phyloP scores from a whole-genome alignment of 1,284 basidiomycete genomes.

The Naganishia sp. region DNA sequence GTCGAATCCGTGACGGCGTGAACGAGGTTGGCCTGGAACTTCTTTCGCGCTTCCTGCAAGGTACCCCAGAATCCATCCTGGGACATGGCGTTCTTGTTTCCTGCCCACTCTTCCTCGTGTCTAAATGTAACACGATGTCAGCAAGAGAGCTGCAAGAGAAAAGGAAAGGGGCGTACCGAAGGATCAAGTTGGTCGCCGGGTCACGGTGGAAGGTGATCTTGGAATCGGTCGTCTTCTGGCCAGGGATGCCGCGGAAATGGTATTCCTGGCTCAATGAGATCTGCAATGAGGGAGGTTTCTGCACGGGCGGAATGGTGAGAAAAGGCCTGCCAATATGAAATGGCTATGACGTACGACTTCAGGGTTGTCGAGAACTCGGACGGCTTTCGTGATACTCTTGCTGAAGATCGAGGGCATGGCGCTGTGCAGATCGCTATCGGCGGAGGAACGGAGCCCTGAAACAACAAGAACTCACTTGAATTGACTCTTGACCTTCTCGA shows the following conservation, averaged over 20 bases:
- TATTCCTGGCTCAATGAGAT: constrained; percentile 44
- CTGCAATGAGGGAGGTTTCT: constrained; percentile 47
- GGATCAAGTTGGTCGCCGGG: constrained; percentile 41
- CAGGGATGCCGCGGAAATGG: constrained; percentile 37
- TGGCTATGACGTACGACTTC: constrained; percentile 38
- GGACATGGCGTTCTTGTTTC: constrained; percentile 42
- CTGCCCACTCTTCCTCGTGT: constrained; percentile 48
- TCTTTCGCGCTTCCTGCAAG: constrained; percentile 45
- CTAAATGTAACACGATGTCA: constrained; percentile 29
- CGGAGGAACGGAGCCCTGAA: neutral
- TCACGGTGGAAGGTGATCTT: constrained; percentile 46
- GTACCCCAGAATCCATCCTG: constrained; percentile 46
- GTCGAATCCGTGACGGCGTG: constrained; percentile 39
- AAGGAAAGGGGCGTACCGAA: constrained; percentile 34
- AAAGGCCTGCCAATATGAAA: neutral
- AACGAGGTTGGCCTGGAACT: constrained; percentile 40
- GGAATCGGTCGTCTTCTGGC: constrained; percentile 42
- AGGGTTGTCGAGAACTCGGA: constrained; percentile 45
- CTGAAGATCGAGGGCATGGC: constrained; percentile 45
- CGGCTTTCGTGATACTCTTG: constrained; percentile 36
- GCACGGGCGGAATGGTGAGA: neutral
- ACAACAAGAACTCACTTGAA: constrained; percentile 38
- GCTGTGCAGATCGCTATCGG: constrained; percentile 4
- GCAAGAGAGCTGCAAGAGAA: neutral
- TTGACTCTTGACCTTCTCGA: constrained; percentile 44